A percentile compares a stretch with the other conserved stretches of the same genome.
Evolutionary conservation across 495 filamentous ascomycete genomes (phyloP).

Genomic region (Diplogelasinospora grovesii): DNA sequence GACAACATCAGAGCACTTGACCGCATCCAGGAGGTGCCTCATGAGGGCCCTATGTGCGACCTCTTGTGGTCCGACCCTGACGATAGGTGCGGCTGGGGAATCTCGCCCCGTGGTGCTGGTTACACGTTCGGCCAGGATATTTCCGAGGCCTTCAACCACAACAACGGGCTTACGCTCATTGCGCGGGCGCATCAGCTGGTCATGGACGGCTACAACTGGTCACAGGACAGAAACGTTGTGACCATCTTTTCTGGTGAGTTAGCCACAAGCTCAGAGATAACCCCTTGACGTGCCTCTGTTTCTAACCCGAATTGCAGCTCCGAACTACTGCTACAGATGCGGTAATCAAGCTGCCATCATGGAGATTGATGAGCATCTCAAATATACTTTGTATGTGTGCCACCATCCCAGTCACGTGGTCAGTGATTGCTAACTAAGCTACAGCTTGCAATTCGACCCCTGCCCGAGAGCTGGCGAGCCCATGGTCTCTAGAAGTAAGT

Average conservation of each 20-base stretch:
- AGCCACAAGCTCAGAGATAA: background rate
- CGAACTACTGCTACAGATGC: constrained; percentile 97
- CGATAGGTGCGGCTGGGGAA: constrained; percentile 97
- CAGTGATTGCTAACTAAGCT: constrained; percentile 15
- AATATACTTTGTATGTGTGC: constrained; percentile 95
- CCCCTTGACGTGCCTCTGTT: constrained; percentile 3
- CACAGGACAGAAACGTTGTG: constrained; percentile 90
- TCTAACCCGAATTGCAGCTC: constrained; percentile 49
- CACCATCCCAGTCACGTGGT: background rate
- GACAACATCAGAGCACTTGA: constrained; percentile 97
- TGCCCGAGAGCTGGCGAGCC: constrained; percentile 96
- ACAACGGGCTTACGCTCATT: constrained; percentile 94
- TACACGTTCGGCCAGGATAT: constrained; percentile 99
- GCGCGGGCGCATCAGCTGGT: constrained; percentile 93
- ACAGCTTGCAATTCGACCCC: constrained; percentile 97
- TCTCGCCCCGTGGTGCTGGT: constrained; percentile 91
- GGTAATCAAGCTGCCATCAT: constrained; percentile 99
- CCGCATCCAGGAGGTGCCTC: constrained; percentile 95
- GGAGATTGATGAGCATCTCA: constrained; percentile 99
- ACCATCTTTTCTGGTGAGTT: constrained; percentile 93
- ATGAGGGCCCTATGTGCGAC: constrained; percentile 98
- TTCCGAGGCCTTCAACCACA: constrained; percentile 99
- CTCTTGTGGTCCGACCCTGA: constrained; percentile 97
- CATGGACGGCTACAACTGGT: constrained; percentile 99
- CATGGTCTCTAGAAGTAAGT: constrained; percentile 89